These are phyloP conservation scores for Colletotrichum sp. DNA, from an alignment of 2,329 filamentous ascomycete species.

Conservation along the genomic window DNA sequence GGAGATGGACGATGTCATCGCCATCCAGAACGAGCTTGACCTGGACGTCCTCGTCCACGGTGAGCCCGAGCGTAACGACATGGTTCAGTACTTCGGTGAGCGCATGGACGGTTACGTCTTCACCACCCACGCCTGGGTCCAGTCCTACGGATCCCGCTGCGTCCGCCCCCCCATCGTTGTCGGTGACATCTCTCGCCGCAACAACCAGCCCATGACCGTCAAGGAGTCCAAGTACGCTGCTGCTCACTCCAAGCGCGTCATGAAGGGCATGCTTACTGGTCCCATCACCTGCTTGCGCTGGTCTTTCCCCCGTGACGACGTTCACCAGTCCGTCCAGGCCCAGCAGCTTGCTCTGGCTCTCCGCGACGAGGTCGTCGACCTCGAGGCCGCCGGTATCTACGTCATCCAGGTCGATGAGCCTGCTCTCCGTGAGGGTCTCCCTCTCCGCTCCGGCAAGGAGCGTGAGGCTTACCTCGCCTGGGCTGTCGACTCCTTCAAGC, in stretches of 20 bases:
- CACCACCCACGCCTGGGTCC: slow-evolving; percentile 98
- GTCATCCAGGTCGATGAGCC: slow-evolving; percentile 99
- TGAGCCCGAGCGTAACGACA: slow-evolving; percentile 99
- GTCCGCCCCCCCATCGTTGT: slow-evolving; percentile 98
- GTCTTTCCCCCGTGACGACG: slow-evolving; percentile 99
- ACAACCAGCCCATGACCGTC: slow-evolving; percentile 85
- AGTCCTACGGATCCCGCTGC: slow-evolving; percentile 97
- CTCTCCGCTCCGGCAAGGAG: slow-evolving; percentile 91
- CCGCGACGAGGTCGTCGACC: slow-evolving; percentile 97
- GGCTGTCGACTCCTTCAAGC: slow-evolving; percentile 98
- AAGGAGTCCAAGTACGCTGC: slow-evolving; percentile 99
- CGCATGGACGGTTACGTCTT: slow-evolving; percentile 96
- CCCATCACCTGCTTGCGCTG: slow-evolving; percentile 98
- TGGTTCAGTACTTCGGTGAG: slow-evolving; percentile 99
- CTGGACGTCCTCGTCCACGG: slow-evolving; percentile 98
- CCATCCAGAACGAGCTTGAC: slow-evolving; percentile 97
- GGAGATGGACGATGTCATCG: slow-evolving; percentile 94
- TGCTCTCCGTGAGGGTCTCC: slow-evolving; percentile 98
- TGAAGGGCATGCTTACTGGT: slow-evolving; percentile 99
- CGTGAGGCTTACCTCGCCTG: slow-evolving; percentile 96
- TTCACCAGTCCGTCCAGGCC: slow-evolving; percentile 98
- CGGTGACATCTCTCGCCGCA: slow-evolving; percentile 95
- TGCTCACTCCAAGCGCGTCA: slow-evolving; percentile 95
- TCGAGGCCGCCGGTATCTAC: slow-evolving; percentile 93
- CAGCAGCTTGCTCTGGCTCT: slow-evolving; percentile 98